A percentile compares a stretch with the other conserved stretches of the same genome.
phyloP scores from a whole-genome alignment of 257 asterid species.

The Euphrasia confusa region DNA sequence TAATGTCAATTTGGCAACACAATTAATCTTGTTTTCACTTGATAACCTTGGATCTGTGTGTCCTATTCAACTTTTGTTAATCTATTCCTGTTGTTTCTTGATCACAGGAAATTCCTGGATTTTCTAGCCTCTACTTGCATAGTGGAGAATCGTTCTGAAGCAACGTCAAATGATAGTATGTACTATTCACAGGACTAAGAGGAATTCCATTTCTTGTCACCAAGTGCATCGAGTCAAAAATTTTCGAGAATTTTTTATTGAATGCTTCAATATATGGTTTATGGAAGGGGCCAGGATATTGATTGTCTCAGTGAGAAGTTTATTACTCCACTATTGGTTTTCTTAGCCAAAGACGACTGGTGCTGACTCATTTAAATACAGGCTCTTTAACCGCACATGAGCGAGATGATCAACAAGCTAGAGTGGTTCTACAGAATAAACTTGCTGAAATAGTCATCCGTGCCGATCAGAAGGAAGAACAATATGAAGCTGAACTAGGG shows the following conservation, averaged over 20 bases:
- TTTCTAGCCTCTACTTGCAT: slow-evolving; percentile 29
- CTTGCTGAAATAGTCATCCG: slow-evolving; percentile 41
- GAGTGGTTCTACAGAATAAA: slow-evolving; percentile 36
- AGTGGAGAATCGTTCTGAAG: slow-evolving; percentile 30
- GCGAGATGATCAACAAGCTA: slow-evolving; percentile 32
- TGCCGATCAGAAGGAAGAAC: slow-evolving; percentile 43
- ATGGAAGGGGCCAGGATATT: slow-evolving; percentile 21
- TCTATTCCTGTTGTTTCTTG: slow-evolving; percentile 10
- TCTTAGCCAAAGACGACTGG: not conserved
- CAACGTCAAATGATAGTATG: slow-evolving; percentile 41
- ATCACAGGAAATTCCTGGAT: slow-evolving; percentile 60
- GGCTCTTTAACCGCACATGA: slow-evolving; percentile 28
- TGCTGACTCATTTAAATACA: slow-evolving; percentile 27
- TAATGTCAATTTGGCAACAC: slow-evolving; percentile 19
- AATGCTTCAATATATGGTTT: not conserved
- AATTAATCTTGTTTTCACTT: not conserved
- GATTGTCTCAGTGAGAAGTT: slow-evolving; percentile 1
- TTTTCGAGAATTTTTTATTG: slow-evolving; percentile 8
- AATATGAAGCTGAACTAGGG: slow-evolving; percentile 44
- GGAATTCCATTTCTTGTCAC: slow-evolving; percentile 14
- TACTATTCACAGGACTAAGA: slow-evolving; percentile 14
- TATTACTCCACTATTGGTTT: not conserved
- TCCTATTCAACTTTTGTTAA: not conserved
- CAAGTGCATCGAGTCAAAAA: slow-evolving; percentile 4
- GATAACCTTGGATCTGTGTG: slow-evolving; percentile 9